Evolutionary conservation across 2,329 filamentous ascomycete genomes (phyloP).

Genomic region (Fusarium camptoceras): DNA sequence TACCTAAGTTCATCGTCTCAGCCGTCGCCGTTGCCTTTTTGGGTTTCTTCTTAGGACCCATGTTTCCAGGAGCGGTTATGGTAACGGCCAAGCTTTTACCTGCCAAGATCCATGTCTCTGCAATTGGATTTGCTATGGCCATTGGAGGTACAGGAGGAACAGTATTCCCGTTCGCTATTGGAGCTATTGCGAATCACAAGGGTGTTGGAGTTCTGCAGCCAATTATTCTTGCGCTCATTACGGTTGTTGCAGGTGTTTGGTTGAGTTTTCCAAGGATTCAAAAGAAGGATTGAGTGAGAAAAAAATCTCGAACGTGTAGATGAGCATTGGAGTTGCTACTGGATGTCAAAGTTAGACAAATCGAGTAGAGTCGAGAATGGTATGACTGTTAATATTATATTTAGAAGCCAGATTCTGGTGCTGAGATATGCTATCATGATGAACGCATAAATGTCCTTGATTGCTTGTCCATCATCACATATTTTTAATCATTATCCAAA

Average conservation of each 20-base stretch:
- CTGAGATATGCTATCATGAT: no score
- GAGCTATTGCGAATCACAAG: conserved; percentile 66
- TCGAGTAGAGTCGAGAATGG: accelerated
- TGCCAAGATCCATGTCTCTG: conserved; percentile 74
- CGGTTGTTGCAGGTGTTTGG: conserved; percentile 51
- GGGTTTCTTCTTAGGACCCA: conserved; percentile 79
- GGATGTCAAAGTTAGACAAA: not conserved
- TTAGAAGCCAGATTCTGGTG: accelerated
- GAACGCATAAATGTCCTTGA: no score
- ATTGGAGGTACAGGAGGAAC: conserved; percentile 78
- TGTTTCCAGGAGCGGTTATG: conserved; percentile 79
- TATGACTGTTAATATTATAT: accelerated
- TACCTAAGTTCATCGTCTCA: conserved; percentile 70
- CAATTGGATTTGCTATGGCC: conserved; percentile 79
- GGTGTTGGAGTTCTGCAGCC: conserved; percentile 65
- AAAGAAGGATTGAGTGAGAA: conserved; percentile 44
- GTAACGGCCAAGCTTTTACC: conserved; percentile 78
- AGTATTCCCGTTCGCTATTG: conserved; percentile 69
- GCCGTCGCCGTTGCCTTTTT: conserved; percentile 74
- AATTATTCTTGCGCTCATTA: conserved; percentile 59
- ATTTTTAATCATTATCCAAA: no score
- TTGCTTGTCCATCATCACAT: accelerated
- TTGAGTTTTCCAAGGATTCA: conserved; percentile 52
- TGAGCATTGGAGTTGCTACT: not conserved
- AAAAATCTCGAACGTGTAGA: accelerated